Evolutionary conservation across 1,139 yeast genomes (phyloP).

Genomic region (Debaryomycetaceae sp.): DNA sequence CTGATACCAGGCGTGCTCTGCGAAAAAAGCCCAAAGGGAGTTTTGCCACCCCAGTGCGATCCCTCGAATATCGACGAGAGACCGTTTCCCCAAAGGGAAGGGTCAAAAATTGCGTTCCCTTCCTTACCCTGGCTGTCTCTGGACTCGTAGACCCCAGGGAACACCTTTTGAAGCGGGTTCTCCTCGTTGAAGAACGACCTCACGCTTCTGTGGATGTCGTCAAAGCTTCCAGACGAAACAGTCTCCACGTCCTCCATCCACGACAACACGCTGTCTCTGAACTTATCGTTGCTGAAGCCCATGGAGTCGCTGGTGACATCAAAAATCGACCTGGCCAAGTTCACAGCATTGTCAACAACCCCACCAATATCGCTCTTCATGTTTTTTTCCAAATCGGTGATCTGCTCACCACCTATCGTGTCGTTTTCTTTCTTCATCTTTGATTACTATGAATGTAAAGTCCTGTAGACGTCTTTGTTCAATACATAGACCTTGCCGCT

Average conservation of each 20-base stretch:
- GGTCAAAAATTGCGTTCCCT: neutral
- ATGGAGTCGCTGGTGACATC: slow-evolving; percentile 24
- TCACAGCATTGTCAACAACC: neutral
- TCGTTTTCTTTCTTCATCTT: neutral
- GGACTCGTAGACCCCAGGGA: neutral
- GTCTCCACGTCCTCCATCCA: slow-evolving; percentile 14
- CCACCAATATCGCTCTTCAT: neutral
- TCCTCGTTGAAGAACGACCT: slow-evolving; percentile 6
- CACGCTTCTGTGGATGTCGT: slow-evolving; percentile 4
- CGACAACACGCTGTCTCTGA: slow-evolving; percentile 16
- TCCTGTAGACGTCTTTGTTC: too few species aligned
- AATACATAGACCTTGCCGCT: neutral
- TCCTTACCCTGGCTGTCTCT: neutral
- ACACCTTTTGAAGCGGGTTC: slow-evolving; percentile 1
- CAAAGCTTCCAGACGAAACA: slow-evolving; percentile 3
- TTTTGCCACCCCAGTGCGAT: slow-evolving; percentile 13
- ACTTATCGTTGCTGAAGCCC: slow-evolving; percentile 19
- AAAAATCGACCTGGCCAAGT: slow-evolving; percentile 14
- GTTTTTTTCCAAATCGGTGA: neutral
- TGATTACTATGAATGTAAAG: neutral
- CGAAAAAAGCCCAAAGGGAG: slow-evolving; percentile 51
- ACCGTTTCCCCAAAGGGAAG: neutral
- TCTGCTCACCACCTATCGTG: neutral
- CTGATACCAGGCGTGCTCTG: slow-evolving; percentile 60
- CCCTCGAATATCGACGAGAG: slow-evolving; percentile 6